phyloP scores from a whole-genome alignment of 2,329 filamentous ascomycete genomes.

The Endoconidiophora laricicola region DNA sequence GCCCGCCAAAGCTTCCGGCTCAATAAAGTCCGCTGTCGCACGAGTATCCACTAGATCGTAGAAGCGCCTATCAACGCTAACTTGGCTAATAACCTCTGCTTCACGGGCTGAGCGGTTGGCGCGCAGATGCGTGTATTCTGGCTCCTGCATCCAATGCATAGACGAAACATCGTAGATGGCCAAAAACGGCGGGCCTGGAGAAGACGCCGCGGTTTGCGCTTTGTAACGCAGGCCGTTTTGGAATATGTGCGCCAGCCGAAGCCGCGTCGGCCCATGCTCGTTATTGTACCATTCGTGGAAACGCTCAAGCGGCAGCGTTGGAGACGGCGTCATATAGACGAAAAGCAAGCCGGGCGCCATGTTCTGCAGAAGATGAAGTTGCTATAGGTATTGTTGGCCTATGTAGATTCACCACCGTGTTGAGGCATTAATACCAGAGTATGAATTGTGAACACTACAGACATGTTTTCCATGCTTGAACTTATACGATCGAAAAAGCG shows the following conservation, averaged over 20 bases:
- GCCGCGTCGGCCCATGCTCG: conserved; percentile 69
- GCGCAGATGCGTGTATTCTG: conserved; percentile 51
- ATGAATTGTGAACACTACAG: too few relatives aligned
- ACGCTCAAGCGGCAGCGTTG: conserved; percentile 44
- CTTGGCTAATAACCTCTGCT: conserved; percentile 35
- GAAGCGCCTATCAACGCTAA: conserved; percentile 51
- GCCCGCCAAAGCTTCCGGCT: conserved; percentile 42
- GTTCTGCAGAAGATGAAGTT: not conserved
- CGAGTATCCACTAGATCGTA: conserved; percentile 48
- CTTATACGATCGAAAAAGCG: too few relatives aligned
- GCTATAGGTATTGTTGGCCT: too few relatives aligned
- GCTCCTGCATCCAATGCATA: conserved; percentile 52
- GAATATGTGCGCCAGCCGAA: conserved; percentile 58
- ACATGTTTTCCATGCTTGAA: not conserved
- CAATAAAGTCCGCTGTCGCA: conserved; percentile 38
- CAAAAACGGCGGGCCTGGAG: conserved; percentile 56
- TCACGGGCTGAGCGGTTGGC: conserved; percentile 38
- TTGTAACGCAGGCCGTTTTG: conserved; percentile 61
- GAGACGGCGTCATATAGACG: conserved; percentile 70
- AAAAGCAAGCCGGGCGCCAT: conserved; percentile 53
- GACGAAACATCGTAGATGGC: conserved; percentile 69
- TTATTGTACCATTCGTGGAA: conserved; percentile 95
- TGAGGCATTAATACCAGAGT: too few relatives aligned
- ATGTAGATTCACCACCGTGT: not conserved
- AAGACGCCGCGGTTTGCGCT: conserved; percentile 22